Evolutionary conservation across 768 basidiomycete species (phyloP).

Genomic region (Mycena rosella): DNA sequence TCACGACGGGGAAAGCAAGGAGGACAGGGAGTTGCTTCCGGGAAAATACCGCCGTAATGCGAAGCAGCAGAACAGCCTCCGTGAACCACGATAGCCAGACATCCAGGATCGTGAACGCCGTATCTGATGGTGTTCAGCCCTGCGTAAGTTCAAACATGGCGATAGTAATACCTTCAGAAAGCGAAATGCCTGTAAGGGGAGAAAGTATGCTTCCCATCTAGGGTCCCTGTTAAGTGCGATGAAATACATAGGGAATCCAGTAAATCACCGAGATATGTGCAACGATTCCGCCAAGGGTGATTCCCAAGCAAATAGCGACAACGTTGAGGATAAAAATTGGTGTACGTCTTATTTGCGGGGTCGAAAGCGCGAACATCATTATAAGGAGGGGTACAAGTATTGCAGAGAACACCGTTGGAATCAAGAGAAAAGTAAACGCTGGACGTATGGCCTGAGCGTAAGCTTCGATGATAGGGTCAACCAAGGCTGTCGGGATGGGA

Average conservation of each 20-base stretch:
- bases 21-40: background rate
- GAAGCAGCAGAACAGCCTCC: constrained; percentile 10
- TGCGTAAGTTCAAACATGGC: too few species aligned
- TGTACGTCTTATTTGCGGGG: background rate
- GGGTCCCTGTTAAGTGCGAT: too few species aligned
- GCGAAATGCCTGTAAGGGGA: background rate
- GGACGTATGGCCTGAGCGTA: constrained; percentile 15
- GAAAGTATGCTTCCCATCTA: background rate
- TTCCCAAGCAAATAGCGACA: background rate
- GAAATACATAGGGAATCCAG: background rate
- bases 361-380: constrained; percentile 12
- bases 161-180: constrained; percentile 12
- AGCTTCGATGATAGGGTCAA: constrained; percentile 16
- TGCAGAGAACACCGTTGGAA: constrained; percentile 1
- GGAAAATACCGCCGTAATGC: constrained; percentile 7
- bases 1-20: constrained; percentile 5
- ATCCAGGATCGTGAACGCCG: background rate
- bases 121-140: too few species aligned
- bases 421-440: constrained; percentile 10
- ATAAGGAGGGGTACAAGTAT: constrained; percentile 15
- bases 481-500: constrained; percentile 18
- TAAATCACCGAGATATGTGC: constrained; percentile 8
- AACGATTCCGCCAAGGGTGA: background rate
- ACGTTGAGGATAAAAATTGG: constrained; percentile 22
- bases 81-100: background rate